phyloP scores from a whole-genome alignment of 1,284 basidiomycete genomes.

The Tausonia pullulans region DNA sequence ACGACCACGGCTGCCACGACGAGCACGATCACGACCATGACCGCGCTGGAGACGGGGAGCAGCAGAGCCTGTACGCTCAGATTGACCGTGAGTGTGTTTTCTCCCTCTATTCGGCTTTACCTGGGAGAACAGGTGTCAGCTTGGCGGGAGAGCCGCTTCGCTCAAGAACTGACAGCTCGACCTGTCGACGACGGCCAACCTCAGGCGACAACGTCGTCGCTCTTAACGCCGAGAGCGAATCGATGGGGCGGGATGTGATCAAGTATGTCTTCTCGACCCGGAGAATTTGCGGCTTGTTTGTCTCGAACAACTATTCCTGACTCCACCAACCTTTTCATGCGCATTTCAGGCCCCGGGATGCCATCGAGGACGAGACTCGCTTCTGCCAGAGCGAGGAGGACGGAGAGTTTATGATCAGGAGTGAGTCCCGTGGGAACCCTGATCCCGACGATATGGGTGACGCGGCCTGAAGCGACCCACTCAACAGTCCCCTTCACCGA shows the following conservation, averaged over 20 bases:
- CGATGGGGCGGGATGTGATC: slow-evolving; percentile 14
- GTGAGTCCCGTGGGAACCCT: not conserved
- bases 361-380: slow-evolving; percentile 6
- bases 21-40: slow-evolving; percentile 14
- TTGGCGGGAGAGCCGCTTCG: not conserved
- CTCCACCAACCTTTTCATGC: not conserved
- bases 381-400: slow-evolving; percentile 16
- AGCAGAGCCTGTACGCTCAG: slow-evolving; percentile 4
- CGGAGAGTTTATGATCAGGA: slow-evolving; percentile 14
- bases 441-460: not conserved
- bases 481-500: slow-evolving; percentile 11
- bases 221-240: slow-evolving; percentile 12
- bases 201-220: slow-evolving; percentile 13
- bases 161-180: not conserved
- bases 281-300: not conserved
- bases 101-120: not conserved
- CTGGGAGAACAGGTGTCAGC: not conserved
- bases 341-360: slow-evolving; percentile 7
- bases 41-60: not conserved
- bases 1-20: slow-evolving; percentile 4
- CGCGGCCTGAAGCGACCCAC: not conserved
- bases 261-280: slow-evolving; percentile 1
- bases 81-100: slow-evolving; percentile 7
- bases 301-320: not conserved
- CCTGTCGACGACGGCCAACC: not conserved